Percentiles rank a stretch among this genome's conserved stretches.
Evolutionary conservation across 345 rosid genomes (phyloP).

Genomic region (Acer campestre): DNA sequence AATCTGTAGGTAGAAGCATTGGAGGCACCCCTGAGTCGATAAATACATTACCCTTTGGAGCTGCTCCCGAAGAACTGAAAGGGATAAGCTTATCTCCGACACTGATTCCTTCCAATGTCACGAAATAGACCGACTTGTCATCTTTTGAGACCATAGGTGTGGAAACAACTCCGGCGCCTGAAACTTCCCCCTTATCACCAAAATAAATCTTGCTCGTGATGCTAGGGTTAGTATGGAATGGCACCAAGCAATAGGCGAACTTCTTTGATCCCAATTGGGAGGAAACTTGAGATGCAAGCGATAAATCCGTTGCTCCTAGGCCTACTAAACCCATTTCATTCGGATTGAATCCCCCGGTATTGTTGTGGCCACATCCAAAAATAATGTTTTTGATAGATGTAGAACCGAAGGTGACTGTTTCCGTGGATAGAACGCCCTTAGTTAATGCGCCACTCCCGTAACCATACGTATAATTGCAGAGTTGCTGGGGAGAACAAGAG

Average conservation of each 20-base stretch:
- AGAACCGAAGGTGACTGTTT: slow-evolving; percentile 23
- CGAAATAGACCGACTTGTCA: slow-evolving; percentile 1
- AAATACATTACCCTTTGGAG: slow-evolving; percentile 18
- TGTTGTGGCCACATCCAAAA: slow-evolving; percentile 35
- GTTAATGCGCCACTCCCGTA: slow-evolving; percentile 22
- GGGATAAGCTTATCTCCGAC: slow-evolving; percentile 19
- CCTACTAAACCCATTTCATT: slow-evolving; percentile 31
- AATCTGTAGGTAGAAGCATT: slow-evolving; percentile 29
- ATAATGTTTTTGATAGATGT: not conserved
- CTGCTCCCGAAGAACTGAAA: not conserved
- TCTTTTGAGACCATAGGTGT: slow-evolving; percentile 8
- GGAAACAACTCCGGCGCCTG: slow-evolving; percentile 6
- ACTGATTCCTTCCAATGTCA: slow-evolving; percentile 25
- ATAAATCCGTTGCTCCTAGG: slow-evolving; percentile 23
- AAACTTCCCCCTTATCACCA: not conserved
- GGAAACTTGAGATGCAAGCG: slow-evolving; percentile 28
- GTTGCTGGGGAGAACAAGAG: not conserved
- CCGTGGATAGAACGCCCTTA: slow-evolving; percentile 20
- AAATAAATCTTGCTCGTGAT: slow-evolving; percentile 14
- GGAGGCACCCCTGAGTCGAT: slow-evolving; percentile 29
- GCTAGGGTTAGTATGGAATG: slow-evolving; percentile 3
- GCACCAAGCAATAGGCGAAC: slow-evolving; percentile 14
- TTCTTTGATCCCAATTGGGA: slow-evolving; percentile 6
- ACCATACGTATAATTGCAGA: slow-evolving; percentile 17
- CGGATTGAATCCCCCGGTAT: slow-evolving; percentile 18